Base-by-base conservation (phyloP, 306 rosid genomes). In the Mimosa bimucronata region DNA sequence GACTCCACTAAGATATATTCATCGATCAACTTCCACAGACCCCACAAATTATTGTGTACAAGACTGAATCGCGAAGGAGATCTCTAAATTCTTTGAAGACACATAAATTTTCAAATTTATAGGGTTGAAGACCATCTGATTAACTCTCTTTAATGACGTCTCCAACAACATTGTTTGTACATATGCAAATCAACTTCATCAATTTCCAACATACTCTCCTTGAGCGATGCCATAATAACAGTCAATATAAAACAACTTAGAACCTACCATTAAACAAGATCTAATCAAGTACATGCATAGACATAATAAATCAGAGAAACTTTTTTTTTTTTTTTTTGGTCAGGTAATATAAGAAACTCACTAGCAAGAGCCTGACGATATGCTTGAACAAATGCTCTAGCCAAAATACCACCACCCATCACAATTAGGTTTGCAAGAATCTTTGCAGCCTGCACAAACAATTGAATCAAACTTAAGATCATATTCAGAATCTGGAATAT, bases 281-380 rank as follows among this genome's bases (percentile, higher is more conserved):
- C 16, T 44, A 67, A n/a, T 13, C 45, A 55, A 50, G 16, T 61
- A 23, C 26, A 21, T 25, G 19, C 52, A 79, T 8, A 26, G 40
- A 29, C 68, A 48, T 28, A 30, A 10, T 21, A 50, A 14, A 65
- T 44, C 41, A 16, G 61, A 65, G 69, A 77, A 58, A 1, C 0
- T 25, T 58, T 7, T 58, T 23, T 3, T 21, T 8, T 21, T 19
- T 55, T 21, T 53, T 8, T 21, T 9, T n/a, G n/a, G 60, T 25
- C 16, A 10, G 65, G 8, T 58, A 25, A 23, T 25, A 23, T 23
- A 58, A 58, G 31, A 58, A 44, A 74, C 94, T 87, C 86, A 94
- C 98, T 92, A 9, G 90, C 14, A 77, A 94, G 87, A 1, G 97
- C 98, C 82, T 92, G 94, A 82, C 91, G 98, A 80, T 92, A 94